Evolutionary conservation across 306 rosid genomes (phyloP), one percentile per base, ranked within the genome.

Genomic region (Erythrophleum fordii): DNA sequence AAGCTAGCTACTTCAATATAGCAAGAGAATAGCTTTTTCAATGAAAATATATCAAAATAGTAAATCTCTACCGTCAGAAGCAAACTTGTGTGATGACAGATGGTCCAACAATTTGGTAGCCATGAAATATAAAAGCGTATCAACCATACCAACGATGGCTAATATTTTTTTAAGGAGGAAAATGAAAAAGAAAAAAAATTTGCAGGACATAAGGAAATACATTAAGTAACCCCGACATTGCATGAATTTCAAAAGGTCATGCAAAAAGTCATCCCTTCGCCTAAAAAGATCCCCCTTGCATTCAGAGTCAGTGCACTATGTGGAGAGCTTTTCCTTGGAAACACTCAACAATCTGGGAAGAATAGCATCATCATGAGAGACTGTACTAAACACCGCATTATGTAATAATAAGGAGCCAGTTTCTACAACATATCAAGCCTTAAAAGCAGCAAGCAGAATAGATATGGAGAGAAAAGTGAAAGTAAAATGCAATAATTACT

Each of bases 151-250:
- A 51, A 48, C n/a, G 4, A 55, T 10, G 73, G 65, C 53, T 39
- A 52, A 66, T 16, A 61, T 28, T 60, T 28, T 26, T 66, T 25
- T 29, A 29, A 51, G 11, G 42, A 22, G 73, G 37, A 12, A 59
- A 48, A 77, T 8, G 10, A 11, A 65, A 35, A 65, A 65, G 6
- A 65, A 65, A 18, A 41, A 41, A 60, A 26, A 18, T 37, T 46
- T 67, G 53, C 34, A 84, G 79, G 85, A 73, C 76, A 61, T 35
- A n/a, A 59, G 82, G 79, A 44, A 77, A 69, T 88, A 88, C 92
- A 82, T 88, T 88, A 67, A 86, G 87, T 82, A 88, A 77, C 49
- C 92, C 92, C 76, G 92, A 88, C 92, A 88, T 88, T 68, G 88
- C 83, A 79, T 44, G 78, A 79, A 87, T 77, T 83, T 88, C 84